phyloP scores from a whole-genome alignment of 2,329 filamentous ascomycete species.

The Amauroascus niger region DNA sequence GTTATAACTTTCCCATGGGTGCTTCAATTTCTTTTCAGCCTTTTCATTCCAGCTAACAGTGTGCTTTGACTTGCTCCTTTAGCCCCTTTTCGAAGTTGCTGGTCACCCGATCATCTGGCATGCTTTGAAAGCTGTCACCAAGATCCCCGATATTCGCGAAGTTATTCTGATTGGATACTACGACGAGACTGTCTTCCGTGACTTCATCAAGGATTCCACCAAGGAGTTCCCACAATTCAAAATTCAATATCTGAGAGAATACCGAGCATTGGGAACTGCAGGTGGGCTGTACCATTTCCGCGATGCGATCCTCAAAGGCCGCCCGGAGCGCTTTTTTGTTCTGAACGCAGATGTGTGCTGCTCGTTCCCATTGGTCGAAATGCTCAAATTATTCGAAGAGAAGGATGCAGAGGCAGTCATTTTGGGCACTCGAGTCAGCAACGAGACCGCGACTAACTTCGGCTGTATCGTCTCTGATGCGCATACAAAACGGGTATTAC shows the following conservation, averaged over 20 bases:
- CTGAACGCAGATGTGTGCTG: slow-evolving; percentile 98
- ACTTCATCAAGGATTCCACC: slow-evolving; percentile 89
- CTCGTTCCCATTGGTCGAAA: slow-evolving; percentile 90
- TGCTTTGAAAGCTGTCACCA: slow-evolving; percentile 83
- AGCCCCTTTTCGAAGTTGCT: slow-evolving; percentile 97
- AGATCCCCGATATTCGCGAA: slow-evolving; percentile 85
- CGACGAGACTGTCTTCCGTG: slow-evolving; percentile 90
- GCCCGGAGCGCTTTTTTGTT: slow-evolving; percentile 90
- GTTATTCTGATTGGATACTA: slow-evolving; percentile 99
- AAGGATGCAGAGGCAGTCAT: slow-evolving; percentile 96
- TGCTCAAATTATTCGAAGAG: slow-evolving; percentile 88
- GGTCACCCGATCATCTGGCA: slow-evolving; percentile 98
- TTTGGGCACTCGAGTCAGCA: slow-evolving; percentile 78
- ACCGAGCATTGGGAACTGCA: slow-evolving; percentile 89
- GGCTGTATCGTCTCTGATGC: slow-evolving; percentile 94
- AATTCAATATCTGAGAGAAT: slow-evolving; percentile 94
- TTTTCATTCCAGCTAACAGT: neutral
- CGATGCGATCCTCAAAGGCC: slow-evolving; percentile 93
- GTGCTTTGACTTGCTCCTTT: neutral
- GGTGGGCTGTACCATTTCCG: slow-evolving; percentile 98
- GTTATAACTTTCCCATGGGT: neutral
- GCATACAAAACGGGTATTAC: slow-evolving; percentile 87
- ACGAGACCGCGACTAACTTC: slow-evolving; percentile 90
- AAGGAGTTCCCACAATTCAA: slow-evolving; percentile 77
- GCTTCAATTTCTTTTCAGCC: neutral